These are phyloP conservation scores for Globisporangium cylindrosporum DNA, from an alignment of 352 stramenopile genomes.

Conservation along the genomic window DNA sequence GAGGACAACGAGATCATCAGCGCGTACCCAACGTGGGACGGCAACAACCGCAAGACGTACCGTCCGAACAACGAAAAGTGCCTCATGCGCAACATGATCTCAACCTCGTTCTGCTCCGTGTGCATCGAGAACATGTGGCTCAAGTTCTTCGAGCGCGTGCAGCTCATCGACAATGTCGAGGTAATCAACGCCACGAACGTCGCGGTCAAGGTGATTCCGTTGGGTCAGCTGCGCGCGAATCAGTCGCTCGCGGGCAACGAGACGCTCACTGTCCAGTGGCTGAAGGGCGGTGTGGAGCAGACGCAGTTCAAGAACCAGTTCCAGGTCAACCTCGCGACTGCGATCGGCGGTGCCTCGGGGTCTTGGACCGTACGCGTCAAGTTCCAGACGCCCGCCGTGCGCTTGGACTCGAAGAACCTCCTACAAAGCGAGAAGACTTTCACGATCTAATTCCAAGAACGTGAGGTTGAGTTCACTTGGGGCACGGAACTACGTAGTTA, in stretches of 20 bases:
- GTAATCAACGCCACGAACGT: not conserved
- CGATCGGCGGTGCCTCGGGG: too few relatives aligned
- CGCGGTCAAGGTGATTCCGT: slow-evolving; percentile 30
- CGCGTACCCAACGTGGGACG: slow-evolving; percentile 31
- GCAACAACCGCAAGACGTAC: slow-evolving; percentile 27
- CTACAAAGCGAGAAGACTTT: slow-evolving; percentile 18
- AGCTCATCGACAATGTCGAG: slow-evolving; percentile 31
- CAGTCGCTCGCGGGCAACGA: not conserved
- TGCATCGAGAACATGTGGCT: slow-evolving; percentile 43
- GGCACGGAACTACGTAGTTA: too few relatives aligned
- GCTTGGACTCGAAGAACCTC: slow-evolving; percentile 26
- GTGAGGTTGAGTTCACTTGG: too few relatives aligned
- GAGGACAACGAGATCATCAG: slow-evolving; percentile 24
- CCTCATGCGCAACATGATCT: slow-evolving; percentile 44
- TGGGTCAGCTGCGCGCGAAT: slow-evolving; percentile 31
- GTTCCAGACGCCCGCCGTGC: slow-evolving; percentile 29
- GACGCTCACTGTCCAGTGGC: slow-evolving; percentile 16
- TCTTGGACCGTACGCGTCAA: slow-evolving; percentile 12
- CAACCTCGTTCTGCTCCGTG: slow-evolving; percentile 29
- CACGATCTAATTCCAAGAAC: slow-evolving; percentile 6
- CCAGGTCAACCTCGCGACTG: too few relatives aligned
- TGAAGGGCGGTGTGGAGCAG: slow-evolving; percentile 19
- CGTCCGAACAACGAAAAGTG: slow-evolving; percentile 37
- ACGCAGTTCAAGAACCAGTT: too few relatives aligned
- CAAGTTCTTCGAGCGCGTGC: slow-evolving; percentile 28